These are phyloP conservation scores for Aspergillus nanangensis DNA, from an alignment of 495 filamentous ascomycete species.

Conservation along the genomic window DNA sequence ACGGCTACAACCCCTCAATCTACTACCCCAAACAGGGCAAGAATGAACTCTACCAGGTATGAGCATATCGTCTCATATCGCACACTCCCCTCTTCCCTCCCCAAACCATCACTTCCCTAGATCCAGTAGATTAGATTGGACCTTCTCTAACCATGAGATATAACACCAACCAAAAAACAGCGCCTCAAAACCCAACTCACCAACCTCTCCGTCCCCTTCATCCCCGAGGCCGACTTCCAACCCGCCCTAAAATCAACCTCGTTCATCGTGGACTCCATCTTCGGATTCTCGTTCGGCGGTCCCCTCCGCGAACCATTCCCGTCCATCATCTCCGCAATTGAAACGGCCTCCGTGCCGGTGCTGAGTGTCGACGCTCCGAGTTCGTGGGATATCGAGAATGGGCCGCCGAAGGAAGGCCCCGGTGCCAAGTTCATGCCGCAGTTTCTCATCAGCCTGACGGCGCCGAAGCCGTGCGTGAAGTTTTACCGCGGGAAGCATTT, in stretches of 20 bases:
- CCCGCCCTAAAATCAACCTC: conserved; percentile 60
- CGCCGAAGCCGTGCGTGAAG: conserved; percentile 88
- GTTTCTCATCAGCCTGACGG: conserved; percentile 82
- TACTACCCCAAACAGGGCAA: conserved; percentile 92
- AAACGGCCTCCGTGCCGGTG: conserved; percentile 67
- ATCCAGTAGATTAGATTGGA: no score
- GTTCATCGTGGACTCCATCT: conserved; percentile 90
- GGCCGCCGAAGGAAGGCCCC: conserved; percentile 73
- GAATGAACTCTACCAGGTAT: conserved; percentile 82
- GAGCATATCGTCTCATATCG: no score
- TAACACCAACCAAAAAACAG: conserved; percentile 26
- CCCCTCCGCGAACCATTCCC: conserved; percentile 88
- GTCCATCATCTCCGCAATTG: conserved; percentile 70
- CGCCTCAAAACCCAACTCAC: conserved; percentile 79
- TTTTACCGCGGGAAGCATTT: conserved; percentile 84
- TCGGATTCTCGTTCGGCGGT: conserved; percentile 94
- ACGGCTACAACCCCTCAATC: conserved; percentile 82
- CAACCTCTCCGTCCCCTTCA: conserved; percentile 79
- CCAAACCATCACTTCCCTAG: no score
- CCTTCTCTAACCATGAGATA: no score
- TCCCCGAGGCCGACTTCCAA: conserved; percentile 75
- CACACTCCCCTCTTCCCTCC: not conserved
- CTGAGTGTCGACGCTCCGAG: conserved; percentile 89
- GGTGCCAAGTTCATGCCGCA: conserved; percentile 75
- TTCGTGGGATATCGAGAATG: conserved; percentile 86